Conservation (phyloP, 352 stramenopile species). For the Stramenopiles sp. region DNA sequence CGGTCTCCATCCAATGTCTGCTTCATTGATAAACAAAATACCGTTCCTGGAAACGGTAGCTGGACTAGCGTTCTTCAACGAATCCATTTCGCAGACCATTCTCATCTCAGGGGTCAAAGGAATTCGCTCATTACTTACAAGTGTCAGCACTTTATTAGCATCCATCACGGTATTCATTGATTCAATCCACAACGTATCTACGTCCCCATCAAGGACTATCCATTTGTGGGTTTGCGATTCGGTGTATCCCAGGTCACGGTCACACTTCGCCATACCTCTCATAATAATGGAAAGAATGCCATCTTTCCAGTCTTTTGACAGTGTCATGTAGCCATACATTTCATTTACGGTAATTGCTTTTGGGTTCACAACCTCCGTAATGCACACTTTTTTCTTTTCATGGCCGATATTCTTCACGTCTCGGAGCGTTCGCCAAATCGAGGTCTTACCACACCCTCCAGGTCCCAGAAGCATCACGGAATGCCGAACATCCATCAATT, state of each 20-base stretch:
- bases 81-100: conserved; percentile 90
- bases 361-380: no score
- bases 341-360: conserved; percentile 88
- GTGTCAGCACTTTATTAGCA: conserved; percentile 83
- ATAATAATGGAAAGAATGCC: conserved; percentile 70
- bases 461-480: conserved; percentile 57
- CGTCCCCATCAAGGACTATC: conserved; percentile 80
- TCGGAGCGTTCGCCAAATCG: conserved; percentile 51
- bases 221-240: conserved; percentile 66
- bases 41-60: conserved; percentile 74
- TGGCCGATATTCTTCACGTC: conserved; percentile 63
- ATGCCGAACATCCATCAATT: conserved; percentile 60
- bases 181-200: conserved; percentile 88
- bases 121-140: conserved; percentile 81
- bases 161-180: conserved; percentile 92
- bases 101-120: conserved; percentile 79
- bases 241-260: no score
- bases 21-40: conserved; percentile 88
- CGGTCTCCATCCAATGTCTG: conserved; percentile 63
- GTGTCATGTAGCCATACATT: conserved; percentile 78
- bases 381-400: no score
- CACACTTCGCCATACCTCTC: no score
- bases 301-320: conserved; percentile 83
- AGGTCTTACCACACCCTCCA: conserved; percentile 53
- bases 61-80: conserved; percentile 69